Evolutionary conservation across 2,329 filamentous ascomycete genomes (phyloP).

Genomic region (Teratosphaeria pseudoeucalypti): DNA sequence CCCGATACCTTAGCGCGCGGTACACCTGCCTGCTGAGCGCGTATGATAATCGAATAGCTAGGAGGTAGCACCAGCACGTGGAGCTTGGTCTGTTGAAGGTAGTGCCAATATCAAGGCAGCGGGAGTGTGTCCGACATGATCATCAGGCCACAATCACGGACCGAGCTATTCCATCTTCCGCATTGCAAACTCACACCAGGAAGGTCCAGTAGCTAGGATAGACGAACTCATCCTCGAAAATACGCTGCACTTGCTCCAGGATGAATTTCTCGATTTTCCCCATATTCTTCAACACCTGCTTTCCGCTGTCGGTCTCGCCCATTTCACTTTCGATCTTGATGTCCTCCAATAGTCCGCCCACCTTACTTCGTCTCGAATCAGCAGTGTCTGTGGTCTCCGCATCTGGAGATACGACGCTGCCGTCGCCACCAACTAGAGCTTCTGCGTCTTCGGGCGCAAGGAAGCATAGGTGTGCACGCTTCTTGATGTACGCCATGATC

Average conservation of each 20-base stretch:
- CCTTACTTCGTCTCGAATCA: slow-evolving; percentile 13
- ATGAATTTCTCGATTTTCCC: slow-evolving; percentile 98
- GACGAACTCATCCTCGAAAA: slow-evolving; percentile 97
- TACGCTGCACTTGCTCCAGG: slow-evolving; percentile 86
- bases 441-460: slow-evolving; percentile 83
- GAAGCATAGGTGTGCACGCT: slow-evolving; percentile 87
- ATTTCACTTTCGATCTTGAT: slow-evolving; percentile 97
- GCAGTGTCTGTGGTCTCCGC: slow-evolving; percentile 6
- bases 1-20: not conserved
- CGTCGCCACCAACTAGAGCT: slow-evolving; percentile 44
- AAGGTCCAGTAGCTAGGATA: slow-evolving; percentile 99
- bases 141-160: not conserved
- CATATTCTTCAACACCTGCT: slow-evolving; percentile 94
- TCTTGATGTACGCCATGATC: slow-evolving; percentile 81
- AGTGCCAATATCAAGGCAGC: not conserved
- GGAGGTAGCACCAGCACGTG: not conserved
- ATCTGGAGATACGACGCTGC: slow-evolving; percentile 22
- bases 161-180: not conserved
- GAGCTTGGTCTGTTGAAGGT: not conserved
- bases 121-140: not conserved
- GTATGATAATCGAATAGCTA: not conserved
- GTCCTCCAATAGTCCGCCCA: slow-evolving; percentile 73
- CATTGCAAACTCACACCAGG: slow-evolving; percentile 51
- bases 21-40: not conserved
- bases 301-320: slow-evolving; percentile 78